phyloP scores from a whole-genome alignment of 2,329 filamentous ascomycete species.

The Diaporthe citriasiana region DNA sequence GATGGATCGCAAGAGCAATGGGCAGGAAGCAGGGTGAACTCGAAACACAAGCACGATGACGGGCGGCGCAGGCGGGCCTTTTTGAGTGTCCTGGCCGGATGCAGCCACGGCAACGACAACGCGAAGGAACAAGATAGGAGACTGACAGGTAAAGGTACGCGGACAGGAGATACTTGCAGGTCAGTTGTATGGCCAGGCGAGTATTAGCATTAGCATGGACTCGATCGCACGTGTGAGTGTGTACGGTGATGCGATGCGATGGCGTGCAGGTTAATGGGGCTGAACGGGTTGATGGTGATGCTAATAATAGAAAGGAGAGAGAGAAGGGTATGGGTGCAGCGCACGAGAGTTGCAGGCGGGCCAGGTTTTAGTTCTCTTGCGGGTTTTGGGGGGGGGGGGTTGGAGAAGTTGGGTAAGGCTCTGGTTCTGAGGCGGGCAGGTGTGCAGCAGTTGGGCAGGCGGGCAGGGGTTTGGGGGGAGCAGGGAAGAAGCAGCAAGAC shows the following conservation, averaged over 20 bases:
- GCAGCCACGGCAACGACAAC: conserved; percentile 23
- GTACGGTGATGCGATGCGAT: conserved; percentile 28
- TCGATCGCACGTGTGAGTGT: conserved; percentile 13
- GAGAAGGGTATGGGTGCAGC: conserved; percentile 33
- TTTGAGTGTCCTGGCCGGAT: conserved; percentile 40
- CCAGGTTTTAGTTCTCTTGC: conserved; percentile 24
- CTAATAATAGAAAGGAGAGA: conserved; percentile 37
- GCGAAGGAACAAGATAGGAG: conserved; percentile 8
- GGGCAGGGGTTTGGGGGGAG: conserved; percentile 63
- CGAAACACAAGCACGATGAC: conserved; percentile 36
- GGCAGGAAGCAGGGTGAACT: conserved; percentile 33
- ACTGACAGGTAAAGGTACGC: background rate
- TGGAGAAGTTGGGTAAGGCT: conserved; percentile 14
- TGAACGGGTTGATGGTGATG: conserved; percentile 32
- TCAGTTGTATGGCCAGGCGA: conserved; percentile 27
- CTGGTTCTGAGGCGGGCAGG: conserved; percentile 26
- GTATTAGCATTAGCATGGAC: conserved; percentile 32
- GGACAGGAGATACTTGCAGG: conserved; percentile 13
- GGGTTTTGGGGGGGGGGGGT: conserved; percentile 31
- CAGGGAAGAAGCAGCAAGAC: conserved; percentile 43
- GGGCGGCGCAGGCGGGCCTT: conserved; percentile 40
- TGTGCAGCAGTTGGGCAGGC: conserved; percentile 50
- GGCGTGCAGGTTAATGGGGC: conserved; percentile 34
- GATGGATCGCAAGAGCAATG: conserved; percentile 29
- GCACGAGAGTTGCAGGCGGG: conserved; percentile 32